These are phyloP conservation scores for Umbelopsis sp. DNA, from an alignment of 192 early-diverging fungal species.

Conservation along the genomic window DNA sequence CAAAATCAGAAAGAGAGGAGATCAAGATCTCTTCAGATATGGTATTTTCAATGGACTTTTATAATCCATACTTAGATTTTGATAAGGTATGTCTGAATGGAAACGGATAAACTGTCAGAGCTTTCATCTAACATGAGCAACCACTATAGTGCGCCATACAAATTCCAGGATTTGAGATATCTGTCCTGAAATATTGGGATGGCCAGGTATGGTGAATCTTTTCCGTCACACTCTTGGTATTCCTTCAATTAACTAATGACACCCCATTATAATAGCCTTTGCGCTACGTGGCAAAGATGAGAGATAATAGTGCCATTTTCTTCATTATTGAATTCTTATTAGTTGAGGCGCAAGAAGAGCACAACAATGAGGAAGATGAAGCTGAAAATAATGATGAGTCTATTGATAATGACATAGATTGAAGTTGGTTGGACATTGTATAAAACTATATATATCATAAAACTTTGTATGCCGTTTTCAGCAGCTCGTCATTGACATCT, in stretches of 20 bases:
- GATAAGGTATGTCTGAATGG: slow-evolving; percentile 35
- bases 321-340: slow-evolving; percentile 73
- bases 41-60: slow-evolving; percentile 76
- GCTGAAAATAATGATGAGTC: neutral
- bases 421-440: neutral
- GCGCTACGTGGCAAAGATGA: slow-evolving; percentile 70
- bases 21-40: slow-evolving; percentile 64
- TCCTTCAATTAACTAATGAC: slow-evolving; percentile 27
- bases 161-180: slow-evolving; percentile 52
- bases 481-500: neutral
- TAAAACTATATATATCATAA: neutral
- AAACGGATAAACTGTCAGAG: neutral
- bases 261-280: slow-evolving; percentile 62
- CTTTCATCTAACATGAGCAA: neutral
- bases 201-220: slow-evolving; percentile 65
- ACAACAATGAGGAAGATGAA: neutral
- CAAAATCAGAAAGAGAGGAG: slow-evolving; percentile 44
- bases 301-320: slow-evolving; percentile 60
- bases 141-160: slow-evolving; percentile 22
- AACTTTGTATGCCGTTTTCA: slow-evolving; percentile 4
- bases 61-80: slow-evolving; percentile 56
- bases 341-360: slow-evolving; percentile 31
- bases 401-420: slow-evolving; percentile 22
- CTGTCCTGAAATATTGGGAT: slow-evolving; percentile 57
- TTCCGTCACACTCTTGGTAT: no score